Evolutionary conservation across 2,329 filamentous ascomycete genomes (phyloP).

Genomic region (Fusarium ambrosium): DNA sequence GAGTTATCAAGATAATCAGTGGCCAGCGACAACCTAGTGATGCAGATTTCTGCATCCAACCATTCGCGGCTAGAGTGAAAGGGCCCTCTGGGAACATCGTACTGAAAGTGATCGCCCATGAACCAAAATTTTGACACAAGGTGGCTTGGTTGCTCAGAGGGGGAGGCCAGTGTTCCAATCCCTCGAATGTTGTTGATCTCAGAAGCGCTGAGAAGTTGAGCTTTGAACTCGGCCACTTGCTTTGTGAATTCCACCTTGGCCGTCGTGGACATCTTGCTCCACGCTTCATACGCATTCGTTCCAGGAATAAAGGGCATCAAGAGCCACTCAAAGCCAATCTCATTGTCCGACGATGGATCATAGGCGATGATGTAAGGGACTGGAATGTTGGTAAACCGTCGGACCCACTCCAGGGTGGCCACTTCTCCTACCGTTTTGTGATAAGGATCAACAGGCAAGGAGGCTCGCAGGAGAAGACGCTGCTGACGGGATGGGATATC

Average conservation of each 20-base stretch:
- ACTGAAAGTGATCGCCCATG: constrained; percentile 46
- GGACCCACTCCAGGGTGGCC: constrained; percentile 6
- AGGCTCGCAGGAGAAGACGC: neutral
- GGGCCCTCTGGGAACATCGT: constrained; percentile 52
- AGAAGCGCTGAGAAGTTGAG: constrained; percentile 38
- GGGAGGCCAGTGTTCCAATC: constrained; percentile 27
- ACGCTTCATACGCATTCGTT: constrained; percentile 44
- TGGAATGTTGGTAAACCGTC: neutral
- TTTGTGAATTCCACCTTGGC: constrained; percentile 11
- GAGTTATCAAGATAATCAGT: neutral
- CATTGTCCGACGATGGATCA: constrained; percentile 2
- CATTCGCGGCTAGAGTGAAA: constrained; percentile 53
- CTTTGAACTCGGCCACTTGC: constrained; percentile 15
- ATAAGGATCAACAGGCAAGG: constrained; percentile 14
- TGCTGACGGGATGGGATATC: neutral
- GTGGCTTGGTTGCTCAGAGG: constrained; percentile 25
- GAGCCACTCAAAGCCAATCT: constrained; percentile 51
- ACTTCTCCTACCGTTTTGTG: constrained; percentile 6
- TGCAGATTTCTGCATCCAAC: constrained; percentile 37
- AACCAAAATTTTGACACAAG: constrained; percentile 54
- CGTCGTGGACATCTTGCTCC: constrained; percentile 36
- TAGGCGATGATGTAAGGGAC: constrained; percentile 2
- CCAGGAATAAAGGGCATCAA: constrained; percentile 52
- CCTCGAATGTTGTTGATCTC: constrained; percentile 40
- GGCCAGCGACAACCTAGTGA: neutral